Base-by-base conservation (phyloP, 345 rosid genomes). In the Mallotus nudiflorus region DNA sequence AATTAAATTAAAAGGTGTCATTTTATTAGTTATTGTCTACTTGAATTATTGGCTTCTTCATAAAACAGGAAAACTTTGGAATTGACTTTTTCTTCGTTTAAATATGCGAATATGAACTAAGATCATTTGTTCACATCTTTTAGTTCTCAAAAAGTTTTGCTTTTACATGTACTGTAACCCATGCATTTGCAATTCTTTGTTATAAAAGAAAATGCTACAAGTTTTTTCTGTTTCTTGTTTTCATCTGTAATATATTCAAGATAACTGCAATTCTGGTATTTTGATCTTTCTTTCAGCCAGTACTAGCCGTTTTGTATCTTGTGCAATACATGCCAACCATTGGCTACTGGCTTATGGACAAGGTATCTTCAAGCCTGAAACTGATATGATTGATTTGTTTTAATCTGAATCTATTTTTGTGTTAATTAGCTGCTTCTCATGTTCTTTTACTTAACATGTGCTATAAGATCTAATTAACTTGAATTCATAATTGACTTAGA, bases 311-410 rank as follows among this genome's bases (percentile, higher is more conserved):
- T 53, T 86, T 91, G 95, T 94, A 91, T 81, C 77, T 91, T 65
- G 91, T 94, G 77, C 98, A 94, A 68, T 88, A 90, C 85, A 83
- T 91, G 88, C 97, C 96, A 40, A 82, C 80, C 25, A 61, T 91
- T 50, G 98, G 97, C 77, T 86, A 82, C 73, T 91, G 96, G 96
- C 88, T 94, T 58, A 94, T 94, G 95, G 98, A 94, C 85, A 90
- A 87, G 96, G 96, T 92, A 87, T 71, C 53, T 72, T 71, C 60
- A 44, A 54, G 71, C 42, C 40, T 67, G 46, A 51, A 31, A 62
- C 29, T 18, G 8, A 52, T 9, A 42, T n/a, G n/a, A n/a, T n/a
- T n/a, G n/a, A 42, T n/a, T n/a, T n/a, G n/a, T n/a, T n/a, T n/a
- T n/a, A n/a, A 40, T 28, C 7, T 22, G 35, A 13, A 19, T 52